Base-by-base conservation (phyloP, 768 basidiomycete species). In the Amanita molliuscula region DNA sequence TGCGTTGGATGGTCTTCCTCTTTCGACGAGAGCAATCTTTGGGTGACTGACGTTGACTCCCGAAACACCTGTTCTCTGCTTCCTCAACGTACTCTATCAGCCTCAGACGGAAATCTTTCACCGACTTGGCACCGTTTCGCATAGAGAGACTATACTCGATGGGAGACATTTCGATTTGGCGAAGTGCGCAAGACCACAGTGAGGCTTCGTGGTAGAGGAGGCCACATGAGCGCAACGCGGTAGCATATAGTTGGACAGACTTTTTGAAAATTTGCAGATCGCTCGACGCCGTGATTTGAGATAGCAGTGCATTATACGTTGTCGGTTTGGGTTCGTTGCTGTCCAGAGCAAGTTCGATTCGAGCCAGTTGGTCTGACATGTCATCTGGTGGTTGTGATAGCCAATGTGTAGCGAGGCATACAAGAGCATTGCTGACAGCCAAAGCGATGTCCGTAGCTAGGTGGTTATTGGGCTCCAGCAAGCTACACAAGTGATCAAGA, bases 51-150 rank as follows among this genome's bases (percentile, higher is more conserved):
- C 21, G 15, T 36, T 25, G 49, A 10, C 41, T 50, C 31, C 69
- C 71, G 33, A 74, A 75, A 51, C 73, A 77, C 36, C 68, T 65
- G 33, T 62, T 57, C 59, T 81, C 79, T 9, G 77, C 77, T n/a
- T 67, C 67, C 23, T 79, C 79, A 15, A 77, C 70, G 13, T 60
- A 56, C 29, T 68, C 67, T 47, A 79, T 71, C 15, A 79, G 58
- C 43, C 66, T 57, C 26, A 58, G 59, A n/a, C 69, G 68, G 53
- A 71, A 68, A 26, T 56, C 54, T 47, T 63, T 61, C 41, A 71
- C 53, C 35, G 62, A 59, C 10, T 55, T 37, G 40, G 47, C 47
- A 48, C 61, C 58, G 31, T 58, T 44, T 26, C 47, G 51, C 18
- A 51, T 45, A 8, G 51, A 54, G 8, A 61, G 45, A 7, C 56